Percentiles rank a stretch among this genome's conserved stretches.
These are phyloP conservation scores for Butyriboletus appendiculatus DNA, from an alignment of 1,284 basidiomycete species.

Conservation along the genomic window DNA sequence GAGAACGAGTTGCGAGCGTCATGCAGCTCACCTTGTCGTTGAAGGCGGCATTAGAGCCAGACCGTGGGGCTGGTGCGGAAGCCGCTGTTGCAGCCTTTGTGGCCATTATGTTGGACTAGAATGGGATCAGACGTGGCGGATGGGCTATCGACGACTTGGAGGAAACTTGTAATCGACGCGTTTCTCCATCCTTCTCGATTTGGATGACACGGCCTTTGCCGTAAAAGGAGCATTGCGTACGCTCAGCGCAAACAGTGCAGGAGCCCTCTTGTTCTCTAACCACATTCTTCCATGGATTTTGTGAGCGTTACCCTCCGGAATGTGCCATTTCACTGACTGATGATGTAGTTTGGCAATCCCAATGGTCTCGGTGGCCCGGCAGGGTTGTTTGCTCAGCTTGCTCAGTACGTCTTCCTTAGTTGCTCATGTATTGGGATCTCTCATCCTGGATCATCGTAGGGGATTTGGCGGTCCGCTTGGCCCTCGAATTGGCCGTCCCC, in stretches of 20 bases:
- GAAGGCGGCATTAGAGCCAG: slow-evolving; percentile 71
- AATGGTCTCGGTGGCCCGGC: slow-evolving; percentile 52
- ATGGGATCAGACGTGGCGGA: slow-evolving; percentile 12
- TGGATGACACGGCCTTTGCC: slow-evolving; percentile 30
- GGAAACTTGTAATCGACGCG: slow-evolving; percentile 22
- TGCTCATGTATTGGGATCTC: slow-evolving; percentile 7
- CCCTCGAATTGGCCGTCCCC: slow-evolving; percentile 46
- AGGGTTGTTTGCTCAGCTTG: slow-evolving; percentile 60
- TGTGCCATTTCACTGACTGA: slow-evolving; percentile 15
- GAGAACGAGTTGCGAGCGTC: slow-evolving; percentile 2
- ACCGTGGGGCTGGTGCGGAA: slow-evolving; percentile 34
- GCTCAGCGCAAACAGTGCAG: slow-evolving; percentile 6
- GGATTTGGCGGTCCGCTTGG: slow-evolving; percentile 55
- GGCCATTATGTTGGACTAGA: slow-evolving; percentile 39
- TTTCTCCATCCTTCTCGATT: slow-evolving; percentile 22
- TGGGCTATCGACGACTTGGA: slow-evolving; percentile 11
- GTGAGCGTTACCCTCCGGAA: slow-evolving; percentile 41
- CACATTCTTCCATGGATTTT: slow-evolving; percentile 54
- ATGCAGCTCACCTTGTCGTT: slow-evolving; percentile 69
- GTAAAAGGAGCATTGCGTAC: slow-evolving; percentile 33
- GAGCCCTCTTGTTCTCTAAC: slow-evolving; percentile 19
- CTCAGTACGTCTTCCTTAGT: slow-evolving; percentile 42
- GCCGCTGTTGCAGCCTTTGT: slow-evolving; percentile 36
- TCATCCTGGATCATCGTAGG: slow-evolving; percentile 35
- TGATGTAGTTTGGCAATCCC: slow-evolving; percentile 50